phyloP scores from a whole-genome alignment of 306 rosid species.

The Malus sieversii region DNA sequence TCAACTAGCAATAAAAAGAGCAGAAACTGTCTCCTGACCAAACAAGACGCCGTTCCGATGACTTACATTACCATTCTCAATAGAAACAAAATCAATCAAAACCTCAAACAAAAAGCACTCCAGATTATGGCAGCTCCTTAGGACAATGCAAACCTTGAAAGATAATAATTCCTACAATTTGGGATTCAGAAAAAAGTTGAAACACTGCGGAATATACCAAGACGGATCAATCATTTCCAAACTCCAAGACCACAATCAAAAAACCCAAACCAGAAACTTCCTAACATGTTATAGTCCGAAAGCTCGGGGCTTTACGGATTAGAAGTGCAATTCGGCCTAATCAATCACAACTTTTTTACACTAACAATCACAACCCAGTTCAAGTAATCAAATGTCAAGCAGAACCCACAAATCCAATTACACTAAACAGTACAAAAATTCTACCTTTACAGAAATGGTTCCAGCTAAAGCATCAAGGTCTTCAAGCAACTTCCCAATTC shows the following conservation, averaged over 20 bases:
- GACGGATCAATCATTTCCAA: background rate
- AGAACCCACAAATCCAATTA: constrained; percentile 1
- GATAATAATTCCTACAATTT: background rate
- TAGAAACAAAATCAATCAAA: background rate
- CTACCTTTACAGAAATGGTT: constrained; percentile 78
- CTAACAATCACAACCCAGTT: background rate
- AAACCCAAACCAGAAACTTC: background rate
- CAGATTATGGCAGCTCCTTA: background rate
- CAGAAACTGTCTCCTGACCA: background rate
- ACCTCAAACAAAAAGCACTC: background rate
- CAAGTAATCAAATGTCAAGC: background rate
- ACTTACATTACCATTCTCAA: background rate
- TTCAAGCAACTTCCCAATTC: constrained; percentile 84
- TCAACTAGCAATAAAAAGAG: background rate
- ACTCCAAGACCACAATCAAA: background rate
- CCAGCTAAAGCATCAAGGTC: constrained; percentile 98
- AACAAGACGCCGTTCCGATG: background rate
- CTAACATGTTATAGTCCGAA: background rate
- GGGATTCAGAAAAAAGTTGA: background rate
- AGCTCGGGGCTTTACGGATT: background rate
- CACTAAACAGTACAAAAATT: background rate
- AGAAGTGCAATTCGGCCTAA: background rate
- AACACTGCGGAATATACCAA: background rate
- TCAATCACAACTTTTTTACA: background rate
- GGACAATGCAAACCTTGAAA: background rate